A percentile compares a stretch with the other conserved stretches of the same genome.
Conservation (phyloP, 2,329 filamentous ascomycete genomes). For the Pseudocercospora crystallina region DNA sequence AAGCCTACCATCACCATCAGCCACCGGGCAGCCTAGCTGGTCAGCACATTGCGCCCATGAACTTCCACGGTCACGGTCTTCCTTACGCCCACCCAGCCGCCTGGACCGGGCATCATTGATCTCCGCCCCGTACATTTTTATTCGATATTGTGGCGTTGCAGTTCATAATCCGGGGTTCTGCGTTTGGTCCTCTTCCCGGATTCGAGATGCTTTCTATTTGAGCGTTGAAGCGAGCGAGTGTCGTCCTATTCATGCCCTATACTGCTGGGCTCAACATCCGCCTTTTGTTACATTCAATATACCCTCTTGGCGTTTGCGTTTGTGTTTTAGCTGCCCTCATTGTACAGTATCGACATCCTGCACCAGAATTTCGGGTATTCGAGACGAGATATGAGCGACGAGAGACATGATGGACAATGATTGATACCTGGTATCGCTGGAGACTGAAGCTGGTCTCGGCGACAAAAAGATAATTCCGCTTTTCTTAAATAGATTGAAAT, state of each 20-base stretch:
- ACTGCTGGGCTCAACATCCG: not conserved
- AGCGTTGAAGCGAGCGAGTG: conserved; percentile 19
- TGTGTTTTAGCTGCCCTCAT: not conserved
- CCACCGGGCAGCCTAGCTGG: conserved; percentile 5
- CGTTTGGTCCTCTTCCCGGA: not conserved
- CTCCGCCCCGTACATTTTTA: no score
- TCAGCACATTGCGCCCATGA: conserved; percentile 15
- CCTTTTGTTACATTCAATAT: not conserved
- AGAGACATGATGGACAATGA: conserved; percentile 17
- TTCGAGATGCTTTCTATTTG: not conserved
- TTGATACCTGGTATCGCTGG: not conserved
- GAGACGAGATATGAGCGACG: conserved; percentile 21
- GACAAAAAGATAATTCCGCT: no score
- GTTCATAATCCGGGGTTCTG: not conserved
- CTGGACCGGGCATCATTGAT: conserved; percentile 5
- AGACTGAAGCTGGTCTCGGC: no score
- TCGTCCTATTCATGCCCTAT: no score
- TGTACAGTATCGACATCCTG: conserved; percentile 14
- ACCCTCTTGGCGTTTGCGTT: not conserved
- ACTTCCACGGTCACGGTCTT: conserved; percentile 4
- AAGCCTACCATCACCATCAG: conserved; percentile 8
- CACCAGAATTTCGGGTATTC: not conserved
- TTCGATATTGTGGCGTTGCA: not conserved
- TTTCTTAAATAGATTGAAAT: no score
- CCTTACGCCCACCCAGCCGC: conserved; percentile 9